These are phyloP conservation scores for Debaryomyces hansenii DNA, from an alignment of 805 yeast species.

Conservation along the genomic window DNA sequence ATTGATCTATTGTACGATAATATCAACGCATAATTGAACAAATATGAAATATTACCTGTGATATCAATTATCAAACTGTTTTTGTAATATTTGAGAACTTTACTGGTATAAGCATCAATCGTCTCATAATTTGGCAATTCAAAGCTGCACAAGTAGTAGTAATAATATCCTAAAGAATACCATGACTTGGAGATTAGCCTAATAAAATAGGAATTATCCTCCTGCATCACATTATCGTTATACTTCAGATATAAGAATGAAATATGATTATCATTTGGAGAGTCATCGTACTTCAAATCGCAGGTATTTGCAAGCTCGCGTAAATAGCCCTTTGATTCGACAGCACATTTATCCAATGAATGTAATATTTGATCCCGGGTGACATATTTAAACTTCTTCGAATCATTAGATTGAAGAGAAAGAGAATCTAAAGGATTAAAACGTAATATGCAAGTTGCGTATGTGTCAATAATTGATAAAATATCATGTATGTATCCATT, in stretches of 20 bases:
- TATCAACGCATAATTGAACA: constrained; percentile 48
- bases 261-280: constrained; percentile 16
- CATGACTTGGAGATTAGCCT: constrained; percentile 35
- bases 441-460: constrained; percentile 28
- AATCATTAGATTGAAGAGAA: constrained; percentile 9
- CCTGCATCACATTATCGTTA: constrained; percentile 30
- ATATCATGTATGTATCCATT: constrained; percentile 31
- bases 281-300: constrained; percentile 28
- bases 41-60: constrained; percentile 27
- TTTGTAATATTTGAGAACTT: constrained; percentile 27
- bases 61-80: constrained; percentile 37
- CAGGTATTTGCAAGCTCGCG: constrained; percentile 18
- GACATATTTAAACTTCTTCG: constrained; percentile 26
- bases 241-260: constrained; percentile 37
- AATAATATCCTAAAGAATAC: constrained; percentile 34
- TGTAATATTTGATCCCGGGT: constrained; percentile 19
- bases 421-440: constrained; percentile 39
- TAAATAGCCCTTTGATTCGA: constrained; percentile 25
- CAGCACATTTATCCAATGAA: constrained; percentile 15
- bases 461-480: constrained; percentile 32
- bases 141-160: constrained; percentile 26
- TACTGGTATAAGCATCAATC: constrained; percentile 14
- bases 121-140: constrained; percentile 21
- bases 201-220: constrained; percentile 26
- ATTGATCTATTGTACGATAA: constrained; percentile 46